These are phyloP conservation scores for Trametes villosa DNA, from an alignment of 768 basidiomycete genomes.

Conservation along the genomic window DNA sequence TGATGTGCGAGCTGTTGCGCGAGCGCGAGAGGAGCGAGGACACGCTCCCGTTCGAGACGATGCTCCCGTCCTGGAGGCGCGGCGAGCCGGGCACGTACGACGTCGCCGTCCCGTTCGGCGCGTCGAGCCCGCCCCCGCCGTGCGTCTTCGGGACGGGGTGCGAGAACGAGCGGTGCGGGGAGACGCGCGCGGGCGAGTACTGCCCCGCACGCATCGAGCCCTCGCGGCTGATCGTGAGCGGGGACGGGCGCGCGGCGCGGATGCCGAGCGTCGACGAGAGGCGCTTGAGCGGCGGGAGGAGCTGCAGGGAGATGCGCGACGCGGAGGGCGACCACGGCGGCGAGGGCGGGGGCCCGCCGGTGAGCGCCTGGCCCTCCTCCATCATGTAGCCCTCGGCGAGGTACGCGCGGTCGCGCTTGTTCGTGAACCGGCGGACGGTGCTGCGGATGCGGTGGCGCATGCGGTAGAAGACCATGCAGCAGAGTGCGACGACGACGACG, in stretches of 20 bases:
- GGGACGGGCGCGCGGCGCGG: slow-evolving; percentile 21
- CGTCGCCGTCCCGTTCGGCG: slow-evolving; percentile 28
- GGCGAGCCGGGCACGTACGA: slow-evolving; percentile 33
- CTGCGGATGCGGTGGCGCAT: slow-evolving; percentile 60
- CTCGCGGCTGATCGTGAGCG: slow-evolving; percentile 25
- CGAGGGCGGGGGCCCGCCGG: slow-evolving; percentile 31
- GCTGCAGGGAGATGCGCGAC: slow-evolving; percentile 42
- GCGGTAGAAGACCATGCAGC: slow-evolving; percentile 54
- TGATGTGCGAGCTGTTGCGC: slow-evolving; percentile 69
- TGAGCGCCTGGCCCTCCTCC: slow-evolving; percentile 37
- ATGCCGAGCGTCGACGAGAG: slow-evolving; percentile 23
- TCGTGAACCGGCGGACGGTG: slow-evolving; percentile 43
- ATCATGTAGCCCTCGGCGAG: slow-evolving; percentile 33
- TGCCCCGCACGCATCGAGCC: slow-evolving; percentile 27
- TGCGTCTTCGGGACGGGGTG: slow-evolving; percentile 22
- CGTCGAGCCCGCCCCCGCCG: slow-evolving; percentile 14
- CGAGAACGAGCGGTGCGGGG: slow-evolving; percentile 34
- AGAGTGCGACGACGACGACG: slow-evolving; percentile 45
- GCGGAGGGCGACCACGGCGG: slow-evolving; percentile 54
- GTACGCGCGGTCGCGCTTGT: slow-evolving; percentile 33
- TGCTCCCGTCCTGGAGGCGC: slow-evolving; percentile 30
- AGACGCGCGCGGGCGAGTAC: slow-evolving; percentile 32
- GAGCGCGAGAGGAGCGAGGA: slow-evolving; percentile 59
- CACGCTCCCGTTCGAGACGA: slow-evolving; percentile 37
- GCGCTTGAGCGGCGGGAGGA: slow-evolving; percentile 25